Evolutionary conservation across 2,329 filamentous ascomycete genomes (phyloP).

Genomic region (Hypoxylon sp.): DNA sequence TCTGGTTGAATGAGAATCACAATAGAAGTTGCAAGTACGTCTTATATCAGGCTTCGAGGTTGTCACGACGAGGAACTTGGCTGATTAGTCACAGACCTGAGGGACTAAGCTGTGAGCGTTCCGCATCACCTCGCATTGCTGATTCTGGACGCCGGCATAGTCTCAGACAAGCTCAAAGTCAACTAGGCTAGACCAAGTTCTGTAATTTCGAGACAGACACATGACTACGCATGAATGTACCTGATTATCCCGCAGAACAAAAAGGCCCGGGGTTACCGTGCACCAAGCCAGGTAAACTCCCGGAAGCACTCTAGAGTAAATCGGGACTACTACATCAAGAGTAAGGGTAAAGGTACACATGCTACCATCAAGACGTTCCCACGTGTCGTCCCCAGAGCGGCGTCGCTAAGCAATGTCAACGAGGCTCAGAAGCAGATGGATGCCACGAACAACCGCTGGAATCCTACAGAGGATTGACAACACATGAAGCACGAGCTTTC

Average conservation of each 20-base stretch:
- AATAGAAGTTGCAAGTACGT: neutral
- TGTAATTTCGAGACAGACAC: neutral
- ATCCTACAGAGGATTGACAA: neutral
- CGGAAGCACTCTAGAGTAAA: neutral
- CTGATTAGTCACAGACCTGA: neutral
- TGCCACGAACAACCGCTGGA: neutral
- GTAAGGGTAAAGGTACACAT: neutral
- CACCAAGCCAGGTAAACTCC: neutral
- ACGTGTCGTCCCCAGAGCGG: neutral
- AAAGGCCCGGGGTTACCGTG: neutral
- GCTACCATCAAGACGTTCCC: neutral
- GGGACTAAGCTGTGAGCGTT: neutral
- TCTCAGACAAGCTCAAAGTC: neutral
- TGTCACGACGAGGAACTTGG: neutral
- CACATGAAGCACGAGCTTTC: neutral
- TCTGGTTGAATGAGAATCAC: neutral
- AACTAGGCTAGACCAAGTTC: neutral
- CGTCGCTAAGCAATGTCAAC: neutral
- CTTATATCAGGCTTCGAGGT: conserved; percentile 3
- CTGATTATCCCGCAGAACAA: neutral
- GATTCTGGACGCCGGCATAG: neutral
- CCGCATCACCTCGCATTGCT: conserved; percentile 3
- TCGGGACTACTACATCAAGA: neutral
- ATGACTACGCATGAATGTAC: conserved; percentile 2
- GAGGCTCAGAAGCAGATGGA: neutral